phyloP scores from a whole-genome alignment of 208 protist genomes.

The Trichomonas tenax region DNA sequence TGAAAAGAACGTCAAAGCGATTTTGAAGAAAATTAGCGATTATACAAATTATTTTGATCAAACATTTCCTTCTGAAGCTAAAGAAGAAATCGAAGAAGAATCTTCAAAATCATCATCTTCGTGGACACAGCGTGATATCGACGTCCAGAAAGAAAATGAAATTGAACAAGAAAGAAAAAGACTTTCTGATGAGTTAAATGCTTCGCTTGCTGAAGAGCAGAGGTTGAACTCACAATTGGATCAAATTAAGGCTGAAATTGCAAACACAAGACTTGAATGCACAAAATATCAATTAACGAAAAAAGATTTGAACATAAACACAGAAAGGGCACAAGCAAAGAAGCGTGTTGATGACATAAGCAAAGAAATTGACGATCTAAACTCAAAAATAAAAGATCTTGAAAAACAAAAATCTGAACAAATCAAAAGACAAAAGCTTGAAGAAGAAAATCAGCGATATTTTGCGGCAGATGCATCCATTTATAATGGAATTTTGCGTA shows the following conservation, averaged over 20 bases:
- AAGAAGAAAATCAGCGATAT: background rate
- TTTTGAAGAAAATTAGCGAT: background rate
- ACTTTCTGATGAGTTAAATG: background rate
- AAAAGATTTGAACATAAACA: background rate
- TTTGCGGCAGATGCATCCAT: background rate
- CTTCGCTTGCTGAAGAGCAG: background rate
- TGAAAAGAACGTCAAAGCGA: background rate
- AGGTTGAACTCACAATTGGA: background rate
- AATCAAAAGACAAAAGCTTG: background rate
- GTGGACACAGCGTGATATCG: background rate
- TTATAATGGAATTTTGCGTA: background rate
- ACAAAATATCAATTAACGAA: background rate
- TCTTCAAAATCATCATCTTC: background rate
- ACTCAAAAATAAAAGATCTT: background rate
- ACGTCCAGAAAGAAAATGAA: background rate
- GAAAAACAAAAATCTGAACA: background rate
- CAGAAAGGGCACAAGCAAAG: background rate
- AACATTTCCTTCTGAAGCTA: background rate
- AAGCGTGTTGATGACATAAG: background rate
- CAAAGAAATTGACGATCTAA: background rate
- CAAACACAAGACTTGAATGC: background rate
- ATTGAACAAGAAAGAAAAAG: background rate
- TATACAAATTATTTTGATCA: background rate
- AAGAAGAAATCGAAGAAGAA: background rate
- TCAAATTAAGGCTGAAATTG: background rate